Evolutionary conservation across 495 filamentous ascomycete species (phyloP), one percentile per base, ranked within the genome.

Genomic region (Trichoderma erinaceum): DNA sequence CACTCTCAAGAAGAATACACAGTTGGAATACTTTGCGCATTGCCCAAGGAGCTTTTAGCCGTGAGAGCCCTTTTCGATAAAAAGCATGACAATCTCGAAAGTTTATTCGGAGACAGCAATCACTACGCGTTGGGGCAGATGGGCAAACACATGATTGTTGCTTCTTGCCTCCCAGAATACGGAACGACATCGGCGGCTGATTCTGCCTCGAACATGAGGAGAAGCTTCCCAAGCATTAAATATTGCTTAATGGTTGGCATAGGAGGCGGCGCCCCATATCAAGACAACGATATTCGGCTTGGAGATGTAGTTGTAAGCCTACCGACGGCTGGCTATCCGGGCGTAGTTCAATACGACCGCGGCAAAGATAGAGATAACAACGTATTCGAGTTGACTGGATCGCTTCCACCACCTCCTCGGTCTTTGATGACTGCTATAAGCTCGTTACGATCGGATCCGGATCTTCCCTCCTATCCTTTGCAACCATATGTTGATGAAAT

Each of bases 171-270:
- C 35, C 82, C 56, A 13, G 21, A 71, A 11, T 65, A 65, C 15
- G 72, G 73, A 21, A 72, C 63, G 18, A 63, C 69, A 21, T 70
- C 75, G 35, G 79, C 79, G 1, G 72, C 71, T n/a, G 73, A 52
- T 12, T 73, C 76, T 29, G 72, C 72, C 18, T 70, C 63, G 11
- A 64, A 76, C 58, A 68, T 81, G 78, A 35, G 73, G 27, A 65
- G 70, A 12, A 80, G 69, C 25, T 84, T 82, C 64, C 69, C 69
- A 29, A 56, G 44, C 3, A 72, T 83, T 25, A 75, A 71, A 48
- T 75, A 78, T 65, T 71, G 71, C 29, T 69, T 83, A 8, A 76
- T 81, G 72, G 80, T 83, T 18, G 81, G 79, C 35, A 79, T 81
- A 68, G 79, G 69, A 32, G 78, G 78, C 64, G 79, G 79, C 32